Evolutionary conservation across 2,329 filamentous ascomycete genomes (phyloP), one percentile per base, ranked within the genome.

Genomic region (Leptographium radiaticola): DNA sequence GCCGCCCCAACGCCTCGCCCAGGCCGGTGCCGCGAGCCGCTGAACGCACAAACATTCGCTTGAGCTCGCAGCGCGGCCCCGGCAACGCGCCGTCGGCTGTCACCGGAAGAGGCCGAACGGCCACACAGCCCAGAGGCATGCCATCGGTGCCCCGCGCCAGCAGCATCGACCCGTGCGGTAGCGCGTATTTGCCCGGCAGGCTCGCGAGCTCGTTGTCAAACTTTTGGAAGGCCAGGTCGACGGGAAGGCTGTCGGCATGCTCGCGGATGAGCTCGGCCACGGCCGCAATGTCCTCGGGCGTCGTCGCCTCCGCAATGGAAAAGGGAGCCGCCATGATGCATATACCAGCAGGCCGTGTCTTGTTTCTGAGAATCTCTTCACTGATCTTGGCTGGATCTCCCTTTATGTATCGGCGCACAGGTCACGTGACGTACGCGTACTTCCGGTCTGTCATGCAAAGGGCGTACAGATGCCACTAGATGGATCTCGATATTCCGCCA

Each of bases 161-260:
- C n/a, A 58, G 20, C 8, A 59, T 51, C 1, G 47, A 49, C 2
- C 58, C 57, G 1, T 20, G 4, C 0, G 55, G 55, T 1, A 51
- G 12, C 10, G 53, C 51, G 38, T 60, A 59, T 15, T 56, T 54
- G 11, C 57, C 58, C 13, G 57, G 58, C 46, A 59, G 51, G 12
- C 55, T 36, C 10, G 50, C 46, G 2, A 60, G 42, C 52, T 59
- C 57, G 25, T 46, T 30, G 13, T 48, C 52, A 54, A 58, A 59
- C 6, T 55, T 55, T 46, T 59, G 58, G 53, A 51, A 59, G 33
- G 55, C n/a, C 33, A 59, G 58, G 40, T 59, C 58, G 46, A 59
- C 55, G 51, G 49, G 54, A 11, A 59, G 57, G 39, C 54, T 31
- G 44, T 43, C 42, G 9, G 58, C 49, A 47, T 59, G 58, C 31